These are phyloP conservation scores for Russula ochroleuca DNA, from an alignment of 768 basidiomycete genomes.

Conservation along the genomic window DNA sequence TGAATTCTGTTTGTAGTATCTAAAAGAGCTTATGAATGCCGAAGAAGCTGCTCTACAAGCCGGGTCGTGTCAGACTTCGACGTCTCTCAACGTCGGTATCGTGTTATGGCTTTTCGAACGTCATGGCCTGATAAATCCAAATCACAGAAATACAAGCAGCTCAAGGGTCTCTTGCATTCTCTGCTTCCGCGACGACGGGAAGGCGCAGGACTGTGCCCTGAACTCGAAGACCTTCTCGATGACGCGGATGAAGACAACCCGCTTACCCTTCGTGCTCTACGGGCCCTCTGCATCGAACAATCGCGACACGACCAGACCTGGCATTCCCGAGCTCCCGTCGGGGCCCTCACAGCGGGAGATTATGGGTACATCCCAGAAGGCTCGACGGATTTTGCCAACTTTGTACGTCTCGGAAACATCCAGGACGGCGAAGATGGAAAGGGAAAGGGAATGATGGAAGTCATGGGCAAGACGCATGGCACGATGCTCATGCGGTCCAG, in stretches of 20 bases:
- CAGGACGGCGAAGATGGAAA: not conserved
- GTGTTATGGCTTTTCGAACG: not conserved
- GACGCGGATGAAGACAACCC: conserved; percentile 19
- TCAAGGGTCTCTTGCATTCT: conserved; percentile 21
- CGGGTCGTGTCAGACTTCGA: not conserved
- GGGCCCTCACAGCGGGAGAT: conserved; percentile 13
- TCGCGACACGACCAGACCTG: conserved; percentile 23
- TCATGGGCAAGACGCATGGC: conserved; percentile 16
- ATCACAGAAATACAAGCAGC: conserved; percentile 22
- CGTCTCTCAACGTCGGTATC: conserved; percentile 9
- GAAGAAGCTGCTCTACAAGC: conserved; percentile 18
- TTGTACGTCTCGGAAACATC: conserved; percentile 23
- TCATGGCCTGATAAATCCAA: not conserved
- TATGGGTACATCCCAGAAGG: conserved; percentile 21
- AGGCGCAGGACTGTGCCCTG: conserved; percentile 12
- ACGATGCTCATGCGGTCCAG: conserved; percentile 16
- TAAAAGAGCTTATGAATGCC: conserved; percentile 21
- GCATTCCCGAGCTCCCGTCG: conserved; percentile 19
- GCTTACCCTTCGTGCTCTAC: conserved; percentile 22
- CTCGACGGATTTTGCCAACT: conserved; percentile 19
- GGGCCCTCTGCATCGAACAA: conserved; percentile 14
- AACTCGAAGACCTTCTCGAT: conserved; percentile 26
- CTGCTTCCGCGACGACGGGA: conserved; percentile 21
- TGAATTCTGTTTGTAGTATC: conserved; percentile 4
- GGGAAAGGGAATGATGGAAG: not conserved